Base-by-base conservation (phyloP, 805 yeast genomes). In the Starmerella bombi region DNA sequence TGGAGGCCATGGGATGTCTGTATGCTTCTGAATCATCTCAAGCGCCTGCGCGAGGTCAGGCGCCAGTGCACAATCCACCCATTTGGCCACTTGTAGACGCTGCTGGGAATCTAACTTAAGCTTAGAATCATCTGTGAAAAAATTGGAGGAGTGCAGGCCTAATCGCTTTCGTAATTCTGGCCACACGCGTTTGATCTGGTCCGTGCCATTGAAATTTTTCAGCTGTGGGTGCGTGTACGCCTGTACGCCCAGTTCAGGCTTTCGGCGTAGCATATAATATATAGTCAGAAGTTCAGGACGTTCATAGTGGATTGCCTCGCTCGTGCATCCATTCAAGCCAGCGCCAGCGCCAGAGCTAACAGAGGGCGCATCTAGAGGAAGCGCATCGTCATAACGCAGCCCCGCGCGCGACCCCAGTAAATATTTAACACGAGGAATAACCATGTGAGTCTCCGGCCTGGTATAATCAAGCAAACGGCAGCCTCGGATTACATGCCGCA, bases 1-100 rank as follows among this genome's bases (percentile, higher is more conserved):
- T 14, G 38, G 40, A 5, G 62, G 60, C 61, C 61, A 57, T 22
- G 21, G 34, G 3, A n/a, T 20, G 5, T 15, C 12, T 8, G 34
- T 15, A 33, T 33, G 42, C 5, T 37, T 33, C 2, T 23, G 19
- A 45, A 52, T 50, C 18, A 37, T 37, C n/a, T 34, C 37, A 15
- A 55, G 18, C 2, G 59, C 56, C 10, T 32, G 40, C 2, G 37
- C 15, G 10, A 55, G 27, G 1, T 48, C 36, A 0, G 41, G 29
- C 1, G 55, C 53, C 16, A 33, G 27, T 15, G 41, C 31, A 27
- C 46, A 44, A 14, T 32, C 34, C 10, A 32, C 37, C 45, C 43
- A 43, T 7, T 7, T 15, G 17, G 31, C 7, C 6, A 28, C 17
- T 10, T 15, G n/a, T 7, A 12, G 7, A 7, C 27, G 27, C 27